Evolutionary conservation across 257 asterid genomes (phyloP), one percentile per base, ranked within the genome.

Genomic region (Orobanche coerulescens): DNA sequence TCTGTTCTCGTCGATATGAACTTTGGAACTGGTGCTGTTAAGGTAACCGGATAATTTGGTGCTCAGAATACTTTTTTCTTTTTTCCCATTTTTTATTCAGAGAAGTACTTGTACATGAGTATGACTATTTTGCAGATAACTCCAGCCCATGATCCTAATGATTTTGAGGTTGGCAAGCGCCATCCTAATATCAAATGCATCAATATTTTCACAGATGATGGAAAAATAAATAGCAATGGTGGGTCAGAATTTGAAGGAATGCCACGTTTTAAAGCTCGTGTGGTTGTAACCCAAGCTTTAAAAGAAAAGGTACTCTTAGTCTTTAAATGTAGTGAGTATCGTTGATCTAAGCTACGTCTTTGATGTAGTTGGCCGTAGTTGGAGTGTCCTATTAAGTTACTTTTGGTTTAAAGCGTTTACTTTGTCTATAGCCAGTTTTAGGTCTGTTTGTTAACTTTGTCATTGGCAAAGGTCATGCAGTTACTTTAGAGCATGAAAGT

Each of bases 121-220:
- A 15, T 8, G 4, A 43, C 37, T 48, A 24, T 76, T 73, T 53
- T 66, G 68, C 84, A 84, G 95, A 84, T 87, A 71, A 87, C 95
- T 24, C 95, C 94, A 39, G 91, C 94, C 46, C 95, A 87, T 63
- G 95, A 87, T 69, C 95, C 95, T 30, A 87, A 87, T 66, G 95
- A 87, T 77, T 87, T 82, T 73, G 90, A 78, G 68, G 95, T 84
- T 16, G 94, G 91, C 49, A 85, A 75, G 84, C 94, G 94, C 31
- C 94, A 82, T 31, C 6, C 18, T 13, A 67, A 76, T 42, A 88
- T 87, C 30, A 82, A 84, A 18, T 77, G 67, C 62, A 82, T 82
- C 69, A 87, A 79, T 61, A 81, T 87, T 61, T 80, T 87, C 43
- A 87, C 90, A 43, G 95, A 87, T 70, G 95, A 84, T 66, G 95